These are phyloP conservation scores for Chlorella sp. DNA, from an alignment of 139 green algal genomes.

Conservation along the genomic window DNA sequence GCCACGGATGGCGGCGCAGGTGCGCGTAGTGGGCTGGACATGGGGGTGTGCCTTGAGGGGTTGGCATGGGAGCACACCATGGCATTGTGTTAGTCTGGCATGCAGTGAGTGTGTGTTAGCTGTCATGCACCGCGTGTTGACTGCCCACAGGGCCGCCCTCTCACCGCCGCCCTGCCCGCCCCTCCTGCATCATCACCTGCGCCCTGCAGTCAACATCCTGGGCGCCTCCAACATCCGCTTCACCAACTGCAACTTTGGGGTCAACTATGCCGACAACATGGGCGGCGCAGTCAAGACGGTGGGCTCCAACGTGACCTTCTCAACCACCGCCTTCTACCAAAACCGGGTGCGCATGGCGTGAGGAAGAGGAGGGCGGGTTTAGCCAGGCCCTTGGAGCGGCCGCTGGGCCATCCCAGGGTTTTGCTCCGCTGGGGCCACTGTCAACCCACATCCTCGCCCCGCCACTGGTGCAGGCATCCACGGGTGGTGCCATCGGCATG, in stretches of 20 bases:
- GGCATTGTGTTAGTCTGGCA: too few relatives aligned
- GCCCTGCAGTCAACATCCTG: constrained; percentile 30
- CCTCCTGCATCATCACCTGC: too few relatives aligned
- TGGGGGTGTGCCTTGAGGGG: too few relatives aligned
- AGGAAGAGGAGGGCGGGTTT: too few relatives aligned
- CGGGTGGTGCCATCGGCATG: constrained; percentile 45
- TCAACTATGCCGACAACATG: constrained; percentile 45
- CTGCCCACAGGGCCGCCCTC: too few relatives aligned
- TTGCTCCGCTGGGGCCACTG: too few relatives aligned
- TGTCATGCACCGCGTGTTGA: too few relatives aligned
- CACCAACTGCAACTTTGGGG: constrained; percentile 41
- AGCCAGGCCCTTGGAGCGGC: too few relatives aligned
- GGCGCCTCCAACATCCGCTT: constrained; percentile 39
- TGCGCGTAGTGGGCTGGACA: not conserved
- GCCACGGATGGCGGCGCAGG: constrained; percentile 42
- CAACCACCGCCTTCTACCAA: constrained; percentile 24
- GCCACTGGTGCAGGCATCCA: constrained; percentile 29
- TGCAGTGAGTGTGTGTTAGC: too few relatives aligned
- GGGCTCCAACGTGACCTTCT: constrained; percentile 36
- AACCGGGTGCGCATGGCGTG: constrained; percentile 33
- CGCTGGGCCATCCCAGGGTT: too few relatives aligned
- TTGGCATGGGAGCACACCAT: too few relatives aligned
- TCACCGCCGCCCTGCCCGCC: not conserved
- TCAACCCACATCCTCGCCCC: too few relatives aligned
- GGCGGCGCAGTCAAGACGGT: constrained; percentile 35